Base-by-base conservation (phyloP, 1,284 basidiomycete species). In the Meira miltonrushii region DNA sequence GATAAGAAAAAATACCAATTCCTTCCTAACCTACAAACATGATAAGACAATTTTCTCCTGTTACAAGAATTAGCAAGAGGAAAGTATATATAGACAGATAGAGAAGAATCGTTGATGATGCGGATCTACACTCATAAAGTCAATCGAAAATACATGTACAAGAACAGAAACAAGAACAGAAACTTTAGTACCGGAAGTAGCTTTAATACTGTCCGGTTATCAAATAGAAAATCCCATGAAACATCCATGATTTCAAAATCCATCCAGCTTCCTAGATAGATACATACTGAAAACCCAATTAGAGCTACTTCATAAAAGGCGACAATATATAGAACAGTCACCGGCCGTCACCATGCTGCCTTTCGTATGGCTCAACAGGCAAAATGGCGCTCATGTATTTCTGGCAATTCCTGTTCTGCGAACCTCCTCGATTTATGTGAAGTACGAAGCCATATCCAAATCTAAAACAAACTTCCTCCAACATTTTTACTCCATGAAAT, bases 71-170 rank as follows among this genome's bases (percentile, higher is more conserved):
- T 56, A 77, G 65, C 75, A 78, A 78, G 56, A 78, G 75, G 63
- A 78, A 75, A 51, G 76, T 79, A 69, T 78, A 77, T 65, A 78
- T 75, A 57, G 75, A 78, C 64, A 79, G 66, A 60, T 76, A 79
- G 70, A 66, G 64, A 77, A 78, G 67, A 78, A 78, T 72, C 77
- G 75, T 77, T 78, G 77, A 57, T 77, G 69, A 57, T 78, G 77
- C 54, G 77, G 77, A 66, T 78, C 77, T 63, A 64, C 70, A 63
- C 72, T 62, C 75, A 79, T 79, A 65, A 78, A 78, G 61, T 72
- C 75, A 28, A 78, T 68, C 54, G 77, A 77, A 61, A 77, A 78
- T 54, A 79, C 64, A 65, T 79, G 77, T 55, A 78, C 77, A 61
- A 75, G 64, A 58, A 66, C 69, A 65, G 77, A 79, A 57, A 78